phyloP scores from a whole-genome alignment of 2,329 filamentous ascomycete genomes.

The Ophiostoma piceae region DNA sequence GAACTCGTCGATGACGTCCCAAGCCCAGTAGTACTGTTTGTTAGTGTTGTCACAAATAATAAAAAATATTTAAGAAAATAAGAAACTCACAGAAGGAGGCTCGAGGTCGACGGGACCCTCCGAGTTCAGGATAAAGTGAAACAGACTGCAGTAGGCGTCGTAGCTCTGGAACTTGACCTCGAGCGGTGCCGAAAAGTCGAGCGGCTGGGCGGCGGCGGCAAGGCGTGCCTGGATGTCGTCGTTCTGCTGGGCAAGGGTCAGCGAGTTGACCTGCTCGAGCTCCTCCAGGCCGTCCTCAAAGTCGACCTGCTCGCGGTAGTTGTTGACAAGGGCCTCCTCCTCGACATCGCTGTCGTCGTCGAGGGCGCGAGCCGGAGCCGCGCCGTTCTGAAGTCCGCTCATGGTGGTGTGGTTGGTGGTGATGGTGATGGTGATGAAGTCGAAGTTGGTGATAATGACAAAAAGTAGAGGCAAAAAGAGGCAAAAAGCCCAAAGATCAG shows the following conservation, averaged over 20 bases:
- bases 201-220: conserved; percentile 82
- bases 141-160: conserved; percentile 98
- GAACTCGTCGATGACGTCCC: conserved; percentile 99
- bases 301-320: conserved; percentile 96
- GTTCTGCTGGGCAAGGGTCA: conserved; percentile 66
- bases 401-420: conserved; percentile 37
- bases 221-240: conserved; percentile 93
- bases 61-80: too few species aligned
- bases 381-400: conserved; percentile 59
- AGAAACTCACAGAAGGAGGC: conserved; percentile 68
- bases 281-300: conserved; percentile 69
- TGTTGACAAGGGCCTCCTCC: conserved; percentile 90
- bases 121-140: conserved; percentile 98
- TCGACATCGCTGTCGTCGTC: conserved; percentile 89
- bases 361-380: conserved; percentile 53
- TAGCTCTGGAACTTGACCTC: conserved; percentile 98
- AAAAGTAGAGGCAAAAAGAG: not conserved
- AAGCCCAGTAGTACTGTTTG: conserved; percentile 92
- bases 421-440: not conserved
- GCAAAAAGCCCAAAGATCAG: not conserved
- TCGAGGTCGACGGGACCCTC: conserved; percentile 98
- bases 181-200: conserved; percentile 92
- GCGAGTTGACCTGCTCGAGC: conserved; percentile 66
- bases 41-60: conserved; percentile 17
- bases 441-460: not conserved